Evolutionary conservation across 148 eudicot species (phyloP).

Genomic region (Vaccinium vitisidaea): DNA sequence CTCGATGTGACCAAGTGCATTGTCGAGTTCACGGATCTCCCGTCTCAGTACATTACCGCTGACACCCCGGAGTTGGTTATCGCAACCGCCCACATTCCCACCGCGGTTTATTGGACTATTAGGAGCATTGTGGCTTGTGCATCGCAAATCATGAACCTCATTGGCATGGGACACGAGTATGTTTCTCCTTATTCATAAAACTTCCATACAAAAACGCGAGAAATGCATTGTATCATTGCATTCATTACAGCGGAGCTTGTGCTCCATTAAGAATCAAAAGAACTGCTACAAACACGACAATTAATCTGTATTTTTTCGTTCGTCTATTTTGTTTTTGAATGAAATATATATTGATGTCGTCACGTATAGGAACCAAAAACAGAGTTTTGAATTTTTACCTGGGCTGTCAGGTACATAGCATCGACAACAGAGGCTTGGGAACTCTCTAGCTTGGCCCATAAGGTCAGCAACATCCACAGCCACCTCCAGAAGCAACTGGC

Average conservation of each 20-base stretch:
- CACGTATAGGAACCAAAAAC: neutral
- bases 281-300: neutral
- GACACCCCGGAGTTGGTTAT: slow-evolving; percentile 45
- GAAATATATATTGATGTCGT: neutral
- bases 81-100: slow-evolving; percentile 65
- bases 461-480: slow-evolving; percentile 63
- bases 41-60: slow-evolving; percentile 58
- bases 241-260: neutral
- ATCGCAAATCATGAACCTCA: slow-evolving; percentile 56
- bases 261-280: neutral
- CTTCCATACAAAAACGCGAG: no score
- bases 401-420: slow-evolving; percentile 39
- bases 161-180: slow-evolving; percentile 76
- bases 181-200: neutral
- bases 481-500: slow-evolving; percentile 68
- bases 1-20: slow-evolving; percentile 69
- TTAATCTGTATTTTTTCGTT: no score
- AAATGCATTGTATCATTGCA: neutral
- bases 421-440: slow-evolving; percentile 77
- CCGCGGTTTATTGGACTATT: slow-evolving; percentile 93
- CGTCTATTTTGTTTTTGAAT: neutral
- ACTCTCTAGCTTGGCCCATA: slow-evolving; percentile 80
- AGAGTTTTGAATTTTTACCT: neutral
- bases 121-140: slow-evolving; percentile 78
- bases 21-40: slow-evolving; percentile 59